Evolutionary conservation across 176 grass and related monocot genomes (phyloP), one percentile per base, ranked within the genome.

Genomic region (Triticum urartu): DNA sequence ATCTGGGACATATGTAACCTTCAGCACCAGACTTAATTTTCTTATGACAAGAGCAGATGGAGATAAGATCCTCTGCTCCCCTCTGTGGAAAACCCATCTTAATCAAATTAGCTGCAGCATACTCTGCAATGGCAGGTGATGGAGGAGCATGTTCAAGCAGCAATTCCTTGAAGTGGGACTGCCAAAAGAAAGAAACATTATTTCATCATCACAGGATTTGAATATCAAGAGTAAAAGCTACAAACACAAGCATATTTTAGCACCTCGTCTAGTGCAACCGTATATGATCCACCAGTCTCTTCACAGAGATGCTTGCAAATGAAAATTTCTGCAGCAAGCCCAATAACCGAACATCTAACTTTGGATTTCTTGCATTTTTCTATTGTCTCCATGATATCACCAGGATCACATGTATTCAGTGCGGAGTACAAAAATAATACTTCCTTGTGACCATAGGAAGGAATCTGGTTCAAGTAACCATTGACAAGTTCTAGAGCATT

Each of bases 1-100:
- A 99, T 93, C 97, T 94, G 14, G 97, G 97, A 81, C 97, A 99
- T 47, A 95, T 99, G 43, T 93, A 99, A 52, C 97, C 97, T 80
- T 92, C 94, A 88, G 86, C 86, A 75, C 89, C 97, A 66, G 64
- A 92, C 73, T 99, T 99, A 69, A 87, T 85, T 75, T 94, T 95
- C 85, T 94, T 99, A 90, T 99, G 97, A 76, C 97, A 99, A 84
- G 94, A 99, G 82, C 97, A 99, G 68, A 99, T 96, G 66, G 97
- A 95, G 38, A 99, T 88, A 79, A 91, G 94, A 82, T 95, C 97
- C 82, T 99, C 97, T 21, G 94, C 87, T 21, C 97, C 97, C 91
- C 97, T 94, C 84, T 99, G 97, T 21, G 97, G 97, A 78, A 99
- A 99, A 12, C 97, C 97, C 94, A 99, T 99, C 89, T 94, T 99